phyloP scores from a whole-genome alignment of 73 alveolate species.

The Blepharisma japonicum region DNA sequence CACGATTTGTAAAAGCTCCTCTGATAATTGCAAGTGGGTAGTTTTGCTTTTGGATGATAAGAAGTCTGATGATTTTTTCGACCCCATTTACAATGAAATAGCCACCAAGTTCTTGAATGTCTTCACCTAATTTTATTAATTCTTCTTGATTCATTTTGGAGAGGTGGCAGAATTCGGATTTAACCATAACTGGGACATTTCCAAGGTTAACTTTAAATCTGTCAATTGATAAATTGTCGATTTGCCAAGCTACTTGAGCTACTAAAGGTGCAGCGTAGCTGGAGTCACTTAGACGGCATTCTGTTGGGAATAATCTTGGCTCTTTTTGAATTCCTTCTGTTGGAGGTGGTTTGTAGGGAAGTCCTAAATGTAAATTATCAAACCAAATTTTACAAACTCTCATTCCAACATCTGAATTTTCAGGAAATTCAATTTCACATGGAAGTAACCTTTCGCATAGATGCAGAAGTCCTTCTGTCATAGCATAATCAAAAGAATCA shows the following conservation, averaged over 20 bases:
- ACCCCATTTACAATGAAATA: constrained; percentile 96
- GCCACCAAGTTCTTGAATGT: constrained; percentile 96
- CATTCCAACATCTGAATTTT: constrained; percentile 83
- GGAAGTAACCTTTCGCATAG: constrained; percentile 86
- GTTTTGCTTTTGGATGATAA: constrained; percentile 94
- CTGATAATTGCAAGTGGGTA: constrained; percentile 95
- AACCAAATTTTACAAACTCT: constrained; percentile 70
- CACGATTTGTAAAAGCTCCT: constrained; percentile 87
- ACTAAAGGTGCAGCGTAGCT: constrained; percentile 91
- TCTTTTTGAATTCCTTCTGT: constrained; percentile 62
- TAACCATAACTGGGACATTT: constrained; percentile 93
- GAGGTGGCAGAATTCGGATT: constrained; percentile 89
- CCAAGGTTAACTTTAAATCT: constrained; percentile 87
- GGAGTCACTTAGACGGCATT: constrained; percentile 89
- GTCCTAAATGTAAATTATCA: constrained; percentile 34
- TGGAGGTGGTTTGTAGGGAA: constrained; percentile 43
- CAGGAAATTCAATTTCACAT: constrained; percentile 78
- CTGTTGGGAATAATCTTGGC: constrained; percentile 82
- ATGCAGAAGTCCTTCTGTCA: constrained; percentile 77
- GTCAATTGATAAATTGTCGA: constrained; percentile 84
- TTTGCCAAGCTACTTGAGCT: constrained; percentile 89
- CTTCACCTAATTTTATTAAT: constrained; percentile 88
- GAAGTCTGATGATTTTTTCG: constrained; percentile 94
- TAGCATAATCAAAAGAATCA: constrained; percentile 91
- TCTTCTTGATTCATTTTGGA: constrained; percentile 79